Conservation (phyloP, 2,329 filamentous ascomycete species). For the Colletotrichum truncatum region DNA sequence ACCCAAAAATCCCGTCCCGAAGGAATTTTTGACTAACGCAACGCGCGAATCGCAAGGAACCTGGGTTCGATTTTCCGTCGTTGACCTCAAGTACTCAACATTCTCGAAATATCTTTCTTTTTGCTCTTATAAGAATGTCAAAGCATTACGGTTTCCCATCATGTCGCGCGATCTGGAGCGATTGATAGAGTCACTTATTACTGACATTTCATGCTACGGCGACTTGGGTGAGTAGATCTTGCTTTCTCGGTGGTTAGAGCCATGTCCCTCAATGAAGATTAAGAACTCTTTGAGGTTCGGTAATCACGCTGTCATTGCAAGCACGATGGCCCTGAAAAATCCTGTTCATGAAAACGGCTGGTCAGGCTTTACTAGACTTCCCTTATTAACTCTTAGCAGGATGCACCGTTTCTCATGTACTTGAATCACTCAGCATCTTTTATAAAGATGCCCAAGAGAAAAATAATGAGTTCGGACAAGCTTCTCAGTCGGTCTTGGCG, state of each 20-base stretch:
- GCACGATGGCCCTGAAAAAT: background rate
- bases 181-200: slow-evolving; percentile 30
- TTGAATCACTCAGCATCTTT: slow-evolving; percentile 19
- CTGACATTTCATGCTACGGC: slow-evolving; percentile 32
- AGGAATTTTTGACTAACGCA: slow-evolving; percentile 1
- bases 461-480: background rate
- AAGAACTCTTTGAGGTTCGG: no score
- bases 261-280: background rate
- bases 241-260: background rate
- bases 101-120: slow-evolving; percentile 4
- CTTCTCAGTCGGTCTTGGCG: background rate
- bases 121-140: slow-evolving; percentile 11
- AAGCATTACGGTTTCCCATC: background rate
- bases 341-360: background rate
- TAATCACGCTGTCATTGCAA: no score
- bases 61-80: slow-evolving; percentile 22
- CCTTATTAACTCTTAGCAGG: slow-evolving; percentile 19
- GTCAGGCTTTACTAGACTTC: background rate
- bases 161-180: slow-evolving; percentile 31
- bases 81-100: slow-evolving; percentile 1
- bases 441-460: slow-evolving; percentile 10
- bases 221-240: slow-evolving; percentile 27
- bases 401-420: slow-evolving; percentile 26
- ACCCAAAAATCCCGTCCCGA: background rate
- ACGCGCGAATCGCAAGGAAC: background rate